Evolutionary conservation across 805 yeast genomes (phyloP).

Genomic region (Cyberlindnera americana): DNA sequence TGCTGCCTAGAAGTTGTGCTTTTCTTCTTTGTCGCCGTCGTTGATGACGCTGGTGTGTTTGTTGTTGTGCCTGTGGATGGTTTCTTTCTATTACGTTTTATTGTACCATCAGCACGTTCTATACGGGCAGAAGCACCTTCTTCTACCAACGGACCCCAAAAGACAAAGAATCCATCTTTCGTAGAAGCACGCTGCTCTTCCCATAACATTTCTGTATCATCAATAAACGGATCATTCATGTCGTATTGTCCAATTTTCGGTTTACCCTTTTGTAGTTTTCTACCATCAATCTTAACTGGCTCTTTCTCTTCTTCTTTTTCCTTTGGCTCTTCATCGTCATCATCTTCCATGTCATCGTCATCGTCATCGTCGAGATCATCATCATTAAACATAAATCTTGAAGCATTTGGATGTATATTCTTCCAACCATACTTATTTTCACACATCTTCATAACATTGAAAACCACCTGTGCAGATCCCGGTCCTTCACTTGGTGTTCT

Average conservation of each 20-base stretch:
- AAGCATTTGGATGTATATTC: conserved; percentile 61
- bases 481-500: conserved; percentile 46
- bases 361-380: conserved; percentile 47
- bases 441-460: conserved; percentile 69
- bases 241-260: conserved; percentile 90
- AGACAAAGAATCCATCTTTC: conserved; percentile 93
- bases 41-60: too few relatives aligned
- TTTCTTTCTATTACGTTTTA: conserved; percentile 36
- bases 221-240: conserved; percentile 91
- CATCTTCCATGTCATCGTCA: conserved; percentile 34
- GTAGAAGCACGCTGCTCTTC: conserved; percentile 93
- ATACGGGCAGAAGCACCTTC: conserved; percentile 46
- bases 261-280: conserved; percentile 49
- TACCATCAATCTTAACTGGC: conserved; percentile 38
- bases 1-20: conserved; percentile 3
- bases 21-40: conserved; percentile 10
- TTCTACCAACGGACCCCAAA: conserved; percentile 85
- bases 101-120: conserved; percentile 43
- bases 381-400: conserved; percentile 53
- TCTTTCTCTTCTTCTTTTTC: conserved; percentile 16
- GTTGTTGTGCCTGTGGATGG: conserved; percentile 4
- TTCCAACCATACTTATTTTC: conserved; percentile 86
- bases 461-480: conserved; percentile 59
- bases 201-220: conserved; percentile 87
- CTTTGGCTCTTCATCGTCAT: conserved; percentile 30